Evolutionary conservation across 352 stramenopile species (phyloP).

Genomic region (Globisporangium radiosum): DNA sequence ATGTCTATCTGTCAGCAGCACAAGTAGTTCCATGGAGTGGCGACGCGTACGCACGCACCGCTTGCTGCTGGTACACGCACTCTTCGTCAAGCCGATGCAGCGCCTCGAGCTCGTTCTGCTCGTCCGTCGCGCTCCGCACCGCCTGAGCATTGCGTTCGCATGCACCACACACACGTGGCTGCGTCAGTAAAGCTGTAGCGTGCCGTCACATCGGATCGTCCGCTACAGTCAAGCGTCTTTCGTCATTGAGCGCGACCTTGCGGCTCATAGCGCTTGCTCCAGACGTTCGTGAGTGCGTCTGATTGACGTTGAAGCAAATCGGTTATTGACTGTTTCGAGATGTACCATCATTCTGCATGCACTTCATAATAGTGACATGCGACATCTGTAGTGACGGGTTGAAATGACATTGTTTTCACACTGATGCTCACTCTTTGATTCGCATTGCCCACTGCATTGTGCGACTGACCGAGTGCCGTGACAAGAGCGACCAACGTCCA

Average conservation of each 20-base stretch:
- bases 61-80: constrained; percentile 82
- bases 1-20: not conserved
- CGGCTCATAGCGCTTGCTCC: too few species aligned
- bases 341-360: too few species aligned
- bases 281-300: too few species aligned
- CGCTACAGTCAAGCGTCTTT: too few species aligned
- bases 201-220: too few species aligned
- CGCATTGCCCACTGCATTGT: not conserved
- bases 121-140: constrained; percentile 30
- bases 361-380: not conserved
- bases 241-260: too few species aligned
- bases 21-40: not conserved
- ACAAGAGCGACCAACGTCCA: too few species aligned
- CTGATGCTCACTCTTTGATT: not conserved
- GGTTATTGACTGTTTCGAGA: too few species aligned
- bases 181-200: too few species aligned
- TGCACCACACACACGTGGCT: too few species aligned
- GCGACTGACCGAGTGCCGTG: too few species aligned
- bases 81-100: constrained; percentile 89
- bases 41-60: constrained; percentile 18
- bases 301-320: too few species aligned
- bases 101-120: constrained; percentile 80
- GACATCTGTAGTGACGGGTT: constrained; percentile 1
- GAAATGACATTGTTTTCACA: not conserved
- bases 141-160: constrained; percentile 9